These are phyloP conservation scores for Xylariaceae sp. DNA, from an alignment of 2,329 filamentous ascomycete genomes.

Conservation along the genomic window DNA sequence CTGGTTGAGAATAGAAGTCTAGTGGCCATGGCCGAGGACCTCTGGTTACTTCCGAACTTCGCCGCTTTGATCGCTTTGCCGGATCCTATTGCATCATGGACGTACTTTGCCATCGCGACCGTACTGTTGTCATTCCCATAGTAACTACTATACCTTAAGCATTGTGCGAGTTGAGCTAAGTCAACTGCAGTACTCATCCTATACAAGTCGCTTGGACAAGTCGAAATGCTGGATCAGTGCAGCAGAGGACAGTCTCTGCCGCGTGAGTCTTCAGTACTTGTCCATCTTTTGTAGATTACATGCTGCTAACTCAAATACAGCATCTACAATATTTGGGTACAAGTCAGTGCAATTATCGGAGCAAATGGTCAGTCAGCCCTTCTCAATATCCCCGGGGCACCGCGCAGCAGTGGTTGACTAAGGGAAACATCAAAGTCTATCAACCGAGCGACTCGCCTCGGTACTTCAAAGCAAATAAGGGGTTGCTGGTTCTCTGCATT, in stretches of 20 bases:
- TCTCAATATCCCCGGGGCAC: not conserved
- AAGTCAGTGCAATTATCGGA: conserved; percentile 39
- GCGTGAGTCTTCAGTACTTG: conserved; percentile 26
- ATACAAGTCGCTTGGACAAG: conserved; percentile 59
- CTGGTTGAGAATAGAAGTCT: conserved; percentile 48
- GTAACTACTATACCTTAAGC: conserved; percentile 21
- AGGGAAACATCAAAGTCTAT: conserved; percentile 29
- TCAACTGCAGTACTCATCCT: conserved; percentile 40
- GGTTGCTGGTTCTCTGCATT: conserved; percentile 36
- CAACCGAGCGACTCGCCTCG: conserved; percentile 35
- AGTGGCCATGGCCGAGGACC: conserved; percentile 44
- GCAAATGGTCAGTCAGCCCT: conserved; percentile 33
- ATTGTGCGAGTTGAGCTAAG: not conserved
- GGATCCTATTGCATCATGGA: conserved; percentile 41
- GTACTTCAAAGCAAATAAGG: conserved; percentile 39
- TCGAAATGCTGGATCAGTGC: conserved; percentile 56
- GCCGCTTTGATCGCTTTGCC: conserved; percentile 44
- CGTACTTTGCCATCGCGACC: conserved; percentile 48
- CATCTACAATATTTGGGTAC: conserved; percentile 51
- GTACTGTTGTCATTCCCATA: conserved; percentile 52
- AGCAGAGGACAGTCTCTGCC: conserved; percentile 52
- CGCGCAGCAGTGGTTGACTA: conserved; percentile 7
- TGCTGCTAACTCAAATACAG: conserved; percentile 29
- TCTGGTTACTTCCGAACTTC: conserved; percentile 56
- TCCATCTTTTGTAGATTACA: conserved; percentile 24